These are phyloP conservation scores for Corynespora cassiicola DNA, from an alignment of 2,329 filamentous ascomycete genomes.

Conservation along the genomic window DNA sequence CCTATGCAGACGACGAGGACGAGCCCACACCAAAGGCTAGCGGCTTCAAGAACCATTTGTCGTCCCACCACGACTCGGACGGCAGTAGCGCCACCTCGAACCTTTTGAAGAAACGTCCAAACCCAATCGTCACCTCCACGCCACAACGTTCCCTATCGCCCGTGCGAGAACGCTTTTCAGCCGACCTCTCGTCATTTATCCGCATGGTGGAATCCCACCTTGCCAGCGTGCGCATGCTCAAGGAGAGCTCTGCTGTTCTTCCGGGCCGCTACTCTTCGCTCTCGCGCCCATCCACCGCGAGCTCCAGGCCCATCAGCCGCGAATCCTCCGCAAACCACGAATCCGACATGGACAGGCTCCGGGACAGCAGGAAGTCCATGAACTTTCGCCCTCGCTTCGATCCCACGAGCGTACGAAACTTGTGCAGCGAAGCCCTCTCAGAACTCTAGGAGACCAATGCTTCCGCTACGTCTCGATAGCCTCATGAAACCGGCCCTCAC, in stretches of 20 bases:
- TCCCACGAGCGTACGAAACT: slow-evolving; percentile 25
- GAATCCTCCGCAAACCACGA: slow-evolving; percentile 13
- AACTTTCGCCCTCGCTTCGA: slow-evolving; percentile 38
- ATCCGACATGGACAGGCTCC: slow-evolving; percentile 15
- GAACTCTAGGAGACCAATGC: slow-evolving; percentile 22
- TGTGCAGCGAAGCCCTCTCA: slow-evolving; percentile 37
- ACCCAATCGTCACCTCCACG: slow-evolving; percentile 9
- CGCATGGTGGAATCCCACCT: slow-evolving; percentile 37
- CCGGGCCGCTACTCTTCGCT: slow-evolving; percentile 18
- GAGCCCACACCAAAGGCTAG: slow-evolving; percentile 6
- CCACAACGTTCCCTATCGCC: slow-evolving; percentile 10
- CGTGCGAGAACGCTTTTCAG: slow-evolving; percentile 26
- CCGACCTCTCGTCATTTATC: slow-evolving; percentile 32
- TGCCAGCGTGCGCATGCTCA: slow-evolving; percentile 29
- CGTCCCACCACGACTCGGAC: slow-evolving; percentile 6
- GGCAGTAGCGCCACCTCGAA: slow-evolving; percentile 5
- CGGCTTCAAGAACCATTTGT: slow-evolving; percentile 4
- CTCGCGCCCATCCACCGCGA: slow-evolving; percentile 21
- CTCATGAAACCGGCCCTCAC: no score
- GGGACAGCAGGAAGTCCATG: slow-evolving; percentile 20
- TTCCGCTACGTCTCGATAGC: no score
- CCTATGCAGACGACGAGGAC: slow-evolving; percentile 16
- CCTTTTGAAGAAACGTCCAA: slow-evolving; percentile 8
- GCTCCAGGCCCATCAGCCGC: slow-evolving; percentile 16
- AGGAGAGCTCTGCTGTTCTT: slow-evolving; percentile 15